Evolutionary conservation across 2,329 filamentous ascomycete species (phyloP).

Genomic region (Trichophyton benhamiae): DNA sequence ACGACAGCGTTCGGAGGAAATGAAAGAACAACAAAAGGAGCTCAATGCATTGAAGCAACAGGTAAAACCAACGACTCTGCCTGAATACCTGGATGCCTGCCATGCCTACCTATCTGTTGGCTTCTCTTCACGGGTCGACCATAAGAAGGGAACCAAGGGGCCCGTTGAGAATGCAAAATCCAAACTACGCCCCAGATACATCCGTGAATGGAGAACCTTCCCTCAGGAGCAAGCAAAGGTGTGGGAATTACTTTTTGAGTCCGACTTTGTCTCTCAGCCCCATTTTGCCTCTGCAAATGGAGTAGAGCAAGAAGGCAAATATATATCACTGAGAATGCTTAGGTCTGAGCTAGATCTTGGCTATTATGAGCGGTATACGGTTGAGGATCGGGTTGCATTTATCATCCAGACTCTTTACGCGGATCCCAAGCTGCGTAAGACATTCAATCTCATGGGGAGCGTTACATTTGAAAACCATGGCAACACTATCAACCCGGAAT

Average conservation of each 20-base stretch:
- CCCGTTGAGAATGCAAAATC: conserved; percentile 8
- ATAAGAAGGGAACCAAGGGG: conserved; percentile 6
- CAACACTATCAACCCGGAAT: conserved; percentile 8
- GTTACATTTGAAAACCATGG: conserved; percentile 14
- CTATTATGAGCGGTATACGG: conserved; percentile 8
- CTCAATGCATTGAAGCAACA: too few species aligned
- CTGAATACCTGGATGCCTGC: conserved; percentile 13
- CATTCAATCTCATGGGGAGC: conserved; percentile 9
- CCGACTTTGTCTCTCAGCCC: conserved; percentile 7
- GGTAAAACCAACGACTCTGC: not conserved
- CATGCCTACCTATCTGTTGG: conserved; percentile 11
- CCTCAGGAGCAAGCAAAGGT: conserved; percentile 7
- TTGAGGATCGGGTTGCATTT: conserved; percentile 6
- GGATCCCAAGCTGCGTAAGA: not conserved
- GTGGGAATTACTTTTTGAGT: conserved; percentile 5
- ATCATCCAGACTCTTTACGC: conserved; percentile 6
- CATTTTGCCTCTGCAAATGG: conserved; percentile 9
- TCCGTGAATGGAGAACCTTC: conserved; percentile 10
- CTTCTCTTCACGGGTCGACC: conserved; percentile 1
- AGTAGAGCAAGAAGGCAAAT: not conserved
- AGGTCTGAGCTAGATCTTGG: conserved; percentile 13
- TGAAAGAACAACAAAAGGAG: too few species aligned
- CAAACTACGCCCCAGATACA: conserved; percentile 12
- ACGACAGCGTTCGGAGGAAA: too few species aligned
- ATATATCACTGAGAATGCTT: not conserved